A percentile compares a stretch with the other conserved stretches of the same genome.
These are phyloP conservation scores for Fusarium fujikuroi DNA, from an alignment of 2,329 filamentous ascomycete genomes.

Conservation along the genomic window DNA sequence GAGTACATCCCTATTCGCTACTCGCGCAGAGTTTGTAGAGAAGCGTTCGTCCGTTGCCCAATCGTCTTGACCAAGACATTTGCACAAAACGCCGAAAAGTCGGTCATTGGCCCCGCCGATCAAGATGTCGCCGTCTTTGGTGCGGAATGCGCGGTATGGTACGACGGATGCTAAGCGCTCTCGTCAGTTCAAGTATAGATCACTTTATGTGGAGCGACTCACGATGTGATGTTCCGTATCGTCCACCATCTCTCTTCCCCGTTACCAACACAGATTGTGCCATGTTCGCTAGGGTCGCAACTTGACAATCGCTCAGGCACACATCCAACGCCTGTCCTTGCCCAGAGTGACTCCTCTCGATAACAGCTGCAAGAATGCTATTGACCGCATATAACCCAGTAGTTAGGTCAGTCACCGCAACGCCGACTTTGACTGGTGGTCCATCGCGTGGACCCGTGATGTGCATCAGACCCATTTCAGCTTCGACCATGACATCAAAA, in stretches of 20 bases:
- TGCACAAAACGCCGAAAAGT: constrained; percentile 71
- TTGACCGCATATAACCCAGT: constrained; percentile 95
- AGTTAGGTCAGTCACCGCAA: constrained; percentile 94
- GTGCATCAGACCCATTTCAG: constrained; percentile 97
- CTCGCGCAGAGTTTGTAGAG: constrained; percentile 68
- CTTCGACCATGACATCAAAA: constrained; percentile 99
- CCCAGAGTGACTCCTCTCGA: constrained; percentile 76
- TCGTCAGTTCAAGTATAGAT: fast-evolving
- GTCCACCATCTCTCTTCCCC: constrained; percentile 82
- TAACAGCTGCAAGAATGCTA: constrained; percentile 88
- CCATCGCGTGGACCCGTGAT: constrained; percentile 90
- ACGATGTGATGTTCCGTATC: constrained; percentile 97
- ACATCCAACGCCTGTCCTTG: constrained; percentile 92
- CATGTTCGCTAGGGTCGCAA: constrained; percentile 92
- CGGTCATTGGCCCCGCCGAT: constrained; percentile 76
- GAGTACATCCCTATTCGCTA: constrained; percentile 77
- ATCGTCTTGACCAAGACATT: constrained; percentile 64
- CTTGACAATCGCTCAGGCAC: constrained; percentile 89
- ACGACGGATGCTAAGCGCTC: constrained; percentile 81
- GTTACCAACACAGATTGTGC: constrained; percentile 90
- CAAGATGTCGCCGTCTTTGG: constrained; percentile 72
- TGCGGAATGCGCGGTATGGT: constrained; percentile 86
- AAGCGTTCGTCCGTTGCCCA: constrained; percentile 69
- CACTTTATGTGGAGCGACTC: constrained; percentile 41
- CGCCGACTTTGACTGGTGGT: constrained; percentile 93